Percentiles rank a stretch among this genome's conserved stretches.
Conservation (phyloP, 495 filamentous ascomycete species). For the Talaromyces thailandensis region DNA sequence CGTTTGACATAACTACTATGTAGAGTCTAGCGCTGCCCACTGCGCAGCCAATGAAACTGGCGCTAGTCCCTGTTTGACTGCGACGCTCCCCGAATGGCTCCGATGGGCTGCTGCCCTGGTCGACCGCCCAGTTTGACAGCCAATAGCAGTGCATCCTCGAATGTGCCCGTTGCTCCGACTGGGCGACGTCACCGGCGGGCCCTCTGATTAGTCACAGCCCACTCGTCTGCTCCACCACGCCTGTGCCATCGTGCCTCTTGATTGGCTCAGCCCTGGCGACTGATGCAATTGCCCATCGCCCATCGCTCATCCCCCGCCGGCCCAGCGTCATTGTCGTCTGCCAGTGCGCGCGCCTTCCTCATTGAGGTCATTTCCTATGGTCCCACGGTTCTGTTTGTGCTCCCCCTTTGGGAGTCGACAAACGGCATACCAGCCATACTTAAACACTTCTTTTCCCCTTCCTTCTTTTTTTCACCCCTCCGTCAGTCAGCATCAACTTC, state of each 20-base stretch:
- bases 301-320: background rate
- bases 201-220: background rate
- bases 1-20: background rate
- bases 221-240: no score
- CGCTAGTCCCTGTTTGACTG: background rate
- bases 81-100: background rate
- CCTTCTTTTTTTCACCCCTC: background rate
- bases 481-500: background rate
- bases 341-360: background rate
- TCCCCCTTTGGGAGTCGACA: background rate
- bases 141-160: background rate
- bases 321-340: background rate
- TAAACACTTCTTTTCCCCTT: background rate
- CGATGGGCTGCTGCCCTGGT: background rate
- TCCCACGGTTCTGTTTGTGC: background rate
- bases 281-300: conserved; percentile 2
- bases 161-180: background rate
- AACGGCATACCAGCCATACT: background rate
- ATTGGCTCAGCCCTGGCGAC: background rate
- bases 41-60: background rate
- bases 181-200: background rate
- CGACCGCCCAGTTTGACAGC: background rate
- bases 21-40: no score
- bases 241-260: background rate
- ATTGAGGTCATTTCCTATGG: background rate